A percentile compares a stretch with the other conserved stretches of the same genome.
Evolutionary conservation across 1,284 basidiomycete genomes (phyloP).

Genomic region (Nidula niveotomentosa): DNA sequence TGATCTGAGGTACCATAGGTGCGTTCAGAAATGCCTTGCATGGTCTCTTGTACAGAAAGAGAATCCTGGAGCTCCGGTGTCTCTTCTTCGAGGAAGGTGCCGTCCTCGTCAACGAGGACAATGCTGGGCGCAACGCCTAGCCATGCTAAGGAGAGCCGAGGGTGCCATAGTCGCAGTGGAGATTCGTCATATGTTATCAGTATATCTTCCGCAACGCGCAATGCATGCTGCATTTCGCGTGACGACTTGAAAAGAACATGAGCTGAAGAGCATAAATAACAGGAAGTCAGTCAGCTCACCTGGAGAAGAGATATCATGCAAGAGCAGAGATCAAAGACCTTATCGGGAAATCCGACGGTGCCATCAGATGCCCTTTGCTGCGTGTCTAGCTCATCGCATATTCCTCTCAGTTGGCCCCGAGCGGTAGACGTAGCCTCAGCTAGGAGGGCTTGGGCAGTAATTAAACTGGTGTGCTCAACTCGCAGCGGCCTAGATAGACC

Average conservation of each 20-base stretch:
- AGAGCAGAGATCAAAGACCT: conserved; percentile 36
- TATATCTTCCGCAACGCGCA: conserved; percentile 34
- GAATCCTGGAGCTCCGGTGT: conserved; percentile 2
- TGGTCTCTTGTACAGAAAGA: conserved; percentile 16
- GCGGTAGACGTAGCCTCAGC: conserved; percentile 27
- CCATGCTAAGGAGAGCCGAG: conserved; percentile 44
- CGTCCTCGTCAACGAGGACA: conserved; percentile 37
- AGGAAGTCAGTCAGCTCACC: conserved; percentile 23
- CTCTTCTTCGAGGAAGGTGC: conserved; percentile 21
- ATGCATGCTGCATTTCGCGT: conserved; percentile 35
- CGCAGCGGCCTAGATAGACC: conserved; percentile 8
- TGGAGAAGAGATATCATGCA: conserved; percentile 45
- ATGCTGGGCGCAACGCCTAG: conserved; percentile 42
- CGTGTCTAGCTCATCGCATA: conserved; percentile 31
- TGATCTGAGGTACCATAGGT: background rate
- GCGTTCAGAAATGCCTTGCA: conserved; percentile 20
- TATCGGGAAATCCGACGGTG: conserved; percentile 22
- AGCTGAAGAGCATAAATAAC: background rate
- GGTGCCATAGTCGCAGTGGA: conserved; percentile 39
- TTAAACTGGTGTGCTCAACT: conserved; percentile 24
- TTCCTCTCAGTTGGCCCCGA: conserved; percentile 27
- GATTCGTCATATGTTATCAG: conserved; percentile 32
- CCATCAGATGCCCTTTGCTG: conserved; percentile 21
- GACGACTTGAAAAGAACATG: conserved; percentile 36
- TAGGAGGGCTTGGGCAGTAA: conserved; percentile 24